Base-by-base conservation (phyloP, 257 asterid species). In the Prunella vulgaris region DNA sequence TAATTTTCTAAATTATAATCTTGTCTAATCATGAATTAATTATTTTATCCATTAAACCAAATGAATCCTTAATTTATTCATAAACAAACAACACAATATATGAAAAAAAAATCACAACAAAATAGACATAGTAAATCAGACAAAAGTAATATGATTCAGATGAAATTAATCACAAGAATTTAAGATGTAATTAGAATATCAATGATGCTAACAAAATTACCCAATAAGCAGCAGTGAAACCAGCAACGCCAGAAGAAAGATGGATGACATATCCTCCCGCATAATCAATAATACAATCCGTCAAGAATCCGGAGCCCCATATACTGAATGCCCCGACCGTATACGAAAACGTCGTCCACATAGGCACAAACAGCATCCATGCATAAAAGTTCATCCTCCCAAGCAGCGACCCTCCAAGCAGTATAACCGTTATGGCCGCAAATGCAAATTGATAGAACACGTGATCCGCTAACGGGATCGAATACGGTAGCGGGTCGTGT, bases 161-260 rank as follows among this genome's bases (percentile, higher is more conserved):
- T 30, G 1, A 30, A 30, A 37, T 10, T 37, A 37, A 1, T 2
- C 44, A 37, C 44, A 37, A 37, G 13, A 9, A 37, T 2, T 9
- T 33, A 7, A 10, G 6, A 33, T n/a, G 40, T 33, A 7, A n/a
- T n/a, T n/a, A 33, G 40, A 33, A 5, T 10, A 33, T 5, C 0
- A 5, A 7, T 33, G 1, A 22, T 9, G 48, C 28, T 4, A 10
- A 5, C 1, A 22, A 68, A 40, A 44, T 69, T 84, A 89, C 96
- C 96, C 94, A 89, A 69, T 85, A 89, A 60, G 94, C 96, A 35
- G 96, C 96, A 12, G 96, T 86, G 62, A 89, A 85, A 58, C 96
- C 96, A 38, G 94, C 96, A 0, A 84, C 86, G 0, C 96, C 96
- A 3, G 96, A 87, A 25, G 92, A 83, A 5, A 89, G 69, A 68